A percentile compares a stretch with the other conserved stretches of the same genome.
These are phyloP conservation scores for Silene latifolia DNA, from an alignment of 148 eudicot genomes.

Conservation along the genomic window DNA sequence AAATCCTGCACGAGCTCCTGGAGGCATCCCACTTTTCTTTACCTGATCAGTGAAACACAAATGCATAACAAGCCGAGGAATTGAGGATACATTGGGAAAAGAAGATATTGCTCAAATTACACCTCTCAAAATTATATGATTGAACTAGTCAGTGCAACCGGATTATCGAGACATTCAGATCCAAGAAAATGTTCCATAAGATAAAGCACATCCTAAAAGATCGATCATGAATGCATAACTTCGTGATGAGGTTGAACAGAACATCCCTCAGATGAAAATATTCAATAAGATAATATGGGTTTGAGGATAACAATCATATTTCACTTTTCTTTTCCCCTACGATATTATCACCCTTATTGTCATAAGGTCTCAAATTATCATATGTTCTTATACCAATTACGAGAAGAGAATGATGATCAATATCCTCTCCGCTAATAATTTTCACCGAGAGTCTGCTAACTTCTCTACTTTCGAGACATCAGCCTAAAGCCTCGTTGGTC, in stretches of 20 bases:
- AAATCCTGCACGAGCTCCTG: conserved; percentile 96
- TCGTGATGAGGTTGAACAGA: not conserved
- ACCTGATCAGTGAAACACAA: conserved; percentile 45
- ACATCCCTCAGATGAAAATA: not conserved
- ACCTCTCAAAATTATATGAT: not conserved
- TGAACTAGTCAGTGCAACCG: not conserved
- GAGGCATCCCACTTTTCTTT: conserved; percentile 98
- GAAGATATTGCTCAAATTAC: not conserved
- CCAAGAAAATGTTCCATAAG: not conserved
- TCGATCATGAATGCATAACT: not conserved
- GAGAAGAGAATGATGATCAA: not conserved
- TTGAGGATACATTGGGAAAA: not conserved
- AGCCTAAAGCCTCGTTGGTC: not conserved
- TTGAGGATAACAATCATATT: not conserved
- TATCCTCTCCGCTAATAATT: not conserved
- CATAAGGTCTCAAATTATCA: not conserved
- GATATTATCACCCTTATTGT: too few species aligned
- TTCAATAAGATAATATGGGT: not conserved
- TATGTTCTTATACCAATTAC: not conserved
- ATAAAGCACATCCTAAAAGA: not conserved
- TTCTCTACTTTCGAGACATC: not conserved
- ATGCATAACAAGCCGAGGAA: not conserved
- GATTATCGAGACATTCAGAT: not conserved
- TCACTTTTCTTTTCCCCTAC: not conserved
- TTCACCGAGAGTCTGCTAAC: not conserved